Evolutionary conservation across 345 rosid species (phyloP), one percentile per base, ranked within the genome.

Genomic region (Salix caprea): DNA sequence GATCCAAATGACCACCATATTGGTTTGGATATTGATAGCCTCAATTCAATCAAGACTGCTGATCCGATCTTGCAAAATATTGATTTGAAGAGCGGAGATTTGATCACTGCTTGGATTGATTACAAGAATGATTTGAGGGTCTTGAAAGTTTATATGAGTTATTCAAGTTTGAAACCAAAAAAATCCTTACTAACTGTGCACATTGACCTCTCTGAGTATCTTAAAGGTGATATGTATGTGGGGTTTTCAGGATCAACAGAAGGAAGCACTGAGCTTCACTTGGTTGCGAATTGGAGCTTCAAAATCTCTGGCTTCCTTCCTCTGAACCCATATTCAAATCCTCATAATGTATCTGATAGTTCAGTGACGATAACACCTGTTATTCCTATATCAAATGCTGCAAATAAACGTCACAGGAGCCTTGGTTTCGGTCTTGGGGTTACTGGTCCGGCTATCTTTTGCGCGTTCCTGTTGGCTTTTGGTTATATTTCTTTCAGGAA

Each of bases 241-340:
- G 99, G 99, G 7, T 94, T 96, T 79, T 89, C 99, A 0, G 99
- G 92, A 37, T 92, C 99, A 40, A 94, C 96, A 2, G 99, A 96
- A 84, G 97, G 98, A 54, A 94, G 97, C 74, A 94, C 99, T 6
- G 98, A 94, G 88, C 78, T 90, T 78, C 99, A 96, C 81, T 74
- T 86, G 77, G 82, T 96, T 24, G 72, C 85, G 74, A 91, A 78
- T 70, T 94, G 99, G 99, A 91, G 90, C 76, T 94, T 96, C 81
- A 76, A 67, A 73, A 90, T 92, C 6, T 88, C 79, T 14, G 97
- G 95, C 14, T 91, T 92, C 76, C 74, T 75, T 79, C 91, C 97
- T 0, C 79, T 78, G 71, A 89, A 88, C 70, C 83, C 92, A 1
- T 87, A 74, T 68, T 82, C 87, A 4, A 87, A 71, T 75, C 89